These are phyloP conservation scores for Gigaspora rosea DNA, from an alignment of 192 early-diverging fungal species.

Conservation along the genomic window DNA sequence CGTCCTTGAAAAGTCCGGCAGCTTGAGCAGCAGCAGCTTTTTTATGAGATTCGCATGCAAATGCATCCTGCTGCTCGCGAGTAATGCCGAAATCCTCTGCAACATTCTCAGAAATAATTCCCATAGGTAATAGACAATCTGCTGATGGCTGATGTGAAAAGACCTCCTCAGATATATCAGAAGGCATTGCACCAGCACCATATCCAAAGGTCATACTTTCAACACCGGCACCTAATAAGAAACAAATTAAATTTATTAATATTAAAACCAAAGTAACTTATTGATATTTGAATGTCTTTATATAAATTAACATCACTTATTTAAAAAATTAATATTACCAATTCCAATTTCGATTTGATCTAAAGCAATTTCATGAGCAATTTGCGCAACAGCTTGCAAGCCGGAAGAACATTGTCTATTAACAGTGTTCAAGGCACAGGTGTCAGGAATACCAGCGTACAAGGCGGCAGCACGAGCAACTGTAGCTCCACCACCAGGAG, in stretches of 20 bases:
- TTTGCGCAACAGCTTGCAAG: slow-evolving; percentile 81
- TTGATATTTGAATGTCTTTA: too few relatives aligned
- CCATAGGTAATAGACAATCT: slow-evolving; percentile 89
- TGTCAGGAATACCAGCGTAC: slow-evolving; percentile 87
- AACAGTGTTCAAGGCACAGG: slow-evolving; percentile 78
- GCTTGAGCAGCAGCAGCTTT: slow-evolving; percentile 86
- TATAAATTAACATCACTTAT: too few relatives aligned
- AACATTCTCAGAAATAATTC: slow-evolving; percentile 97
- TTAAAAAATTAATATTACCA: slow-evolving; percentile 41
- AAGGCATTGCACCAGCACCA: slow-evolving; percentile 74
- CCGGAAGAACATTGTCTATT: slow-evolving; percentile 96
- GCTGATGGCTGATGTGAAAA: slow-evolving; percentile 63
- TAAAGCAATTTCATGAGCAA: slow-evolving; percentile 81
- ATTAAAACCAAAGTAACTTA: too few relatives aligned
- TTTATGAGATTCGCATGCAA: slow-evolving; percentile 83
- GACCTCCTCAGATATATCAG: slow-evolving; percentile 75
- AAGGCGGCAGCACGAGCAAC: slow-evolving; percentile 87
- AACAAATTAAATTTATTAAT: neutral
- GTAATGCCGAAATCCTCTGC: slow-evolving; percentile 82
- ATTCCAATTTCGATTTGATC: slow-evolving; percentile 91
- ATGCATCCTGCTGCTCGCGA: slow-evolving; percentile 86
- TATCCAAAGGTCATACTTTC: slow-evolving; percentile 93
- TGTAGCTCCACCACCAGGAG: slow-evolving; percentile 87
- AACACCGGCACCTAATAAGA: slow-evolving; percentile 65
- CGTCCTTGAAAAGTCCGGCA: slow-evolving; percentile 86